These are phyloP conservation scores for Eucalyptus marginata DNA, from an alignment of 345 rosid species.

Conservation along the genomic window DNA sequence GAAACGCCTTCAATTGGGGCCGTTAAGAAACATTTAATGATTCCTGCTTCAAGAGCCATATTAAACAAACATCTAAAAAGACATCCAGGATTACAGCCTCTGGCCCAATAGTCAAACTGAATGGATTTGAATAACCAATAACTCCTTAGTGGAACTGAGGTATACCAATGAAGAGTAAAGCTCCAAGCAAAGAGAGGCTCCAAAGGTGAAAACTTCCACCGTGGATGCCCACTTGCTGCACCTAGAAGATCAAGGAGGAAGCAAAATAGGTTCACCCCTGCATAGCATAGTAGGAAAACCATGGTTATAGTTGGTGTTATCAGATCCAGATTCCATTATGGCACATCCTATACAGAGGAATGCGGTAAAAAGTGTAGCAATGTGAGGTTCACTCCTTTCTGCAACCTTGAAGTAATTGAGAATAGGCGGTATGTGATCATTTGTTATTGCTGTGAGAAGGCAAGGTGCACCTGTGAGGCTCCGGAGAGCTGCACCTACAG, in stretches of 20 bases:
- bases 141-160: neutral
- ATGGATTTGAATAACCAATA: neutral
- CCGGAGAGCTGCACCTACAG: constrained; percentile 94
- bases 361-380: constrained; percentile 90
- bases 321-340: constrained; percentile 82
- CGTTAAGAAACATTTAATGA: no score
- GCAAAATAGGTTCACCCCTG: constrained; percentile 95
- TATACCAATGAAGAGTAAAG: constrained; percentile 68
- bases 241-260: constrained; percentile 95
- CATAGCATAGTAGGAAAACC: constrained; percentile 90
- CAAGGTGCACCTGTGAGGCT: constrained; percentile 93
- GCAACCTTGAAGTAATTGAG: constrained; percentile 88
- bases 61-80: neutral
- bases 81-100: neutral
- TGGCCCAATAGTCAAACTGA: neutral
- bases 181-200: constrained; percentile 89
- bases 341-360: constrained; percentile 79
- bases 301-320: constrained; percentile 90
- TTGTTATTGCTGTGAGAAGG: constrained; percentile 90
- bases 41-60: neutral
- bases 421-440: constrained; percentile 90
- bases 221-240: constrained; percentile 99
- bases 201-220: constrained; percentile 98
- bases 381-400: constrained; percentile 66
- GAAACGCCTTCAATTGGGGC: neutral